Conservation (phyloP, 352 stramenopile genomes). For the Globisporangium acanthophoron region DNA sequence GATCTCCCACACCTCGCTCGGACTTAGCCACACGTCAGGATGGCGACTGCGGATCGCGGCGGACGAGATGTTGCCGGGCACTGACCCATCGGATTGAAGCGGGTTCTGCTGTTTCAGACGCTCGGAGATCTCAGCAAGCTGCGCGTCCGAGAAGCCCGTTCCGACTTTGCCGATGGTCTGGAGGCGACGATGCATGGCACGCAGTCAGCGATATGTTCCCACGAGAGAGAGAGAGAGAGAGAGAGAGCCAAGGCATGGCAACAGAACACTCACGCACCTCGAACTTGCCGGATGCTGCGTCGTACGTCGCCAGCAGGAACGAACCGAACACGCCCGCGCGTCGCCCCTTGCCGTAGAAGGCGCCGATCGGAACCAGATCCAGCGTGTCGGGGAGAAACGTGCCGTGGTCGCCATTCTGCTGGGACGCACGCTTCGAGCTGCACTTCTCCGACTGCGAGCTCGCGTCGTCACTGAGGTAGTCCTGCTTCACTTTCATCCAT, state of each 20-base stretch:
- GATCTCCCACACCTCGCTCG: conserved; percentile 97
- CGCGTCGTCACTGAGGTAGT: conserved; percentile 42
- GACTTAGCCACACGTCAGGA: conserved; percentile 93
- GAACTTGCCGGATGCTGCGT: conserved; percentile 91
- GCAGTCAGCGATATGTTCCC: not conserved
- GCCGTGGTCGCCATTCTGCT: conserved; percentile 20
- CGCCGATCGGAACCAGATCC: conserved; percentile 98
- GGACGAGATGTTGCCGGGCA: conserved; percentile 51
- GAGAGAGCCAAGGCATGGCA: too few species aligned
- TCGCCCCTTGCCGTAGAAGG: conserved; percentile 95
- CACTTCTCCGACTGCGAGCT: not conserved
- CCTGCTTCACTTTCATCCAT: conserved; percentile 86
- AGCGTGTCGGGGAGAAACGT: conserved; percentile 86
- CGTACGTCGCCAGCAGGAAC: conserved; percentile 97
- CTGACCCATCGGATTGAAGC: conserved; percentile 30
- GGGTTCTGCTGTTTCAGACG: conserved; percentile 35
- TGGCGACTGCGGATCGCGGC: conserved; percentile 54
- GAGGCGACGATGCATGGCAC: not conserved
- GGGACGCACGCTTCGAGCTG: too few species aligned
- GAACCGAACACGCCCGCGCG: conserved; percentile 95
- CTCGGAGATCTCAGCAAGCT: conserved; percentile 67
- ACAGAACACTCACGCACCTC: conserved; percentile 54
- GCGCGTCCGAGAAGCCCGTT: conserved; percentile 97
- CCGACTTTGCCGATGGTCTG: conserved; percentile 90
- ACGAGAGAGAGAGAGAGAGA: too few species aligned